Conservation (phyloP, 306 rosid species). For the Betula pendula region DNA sequence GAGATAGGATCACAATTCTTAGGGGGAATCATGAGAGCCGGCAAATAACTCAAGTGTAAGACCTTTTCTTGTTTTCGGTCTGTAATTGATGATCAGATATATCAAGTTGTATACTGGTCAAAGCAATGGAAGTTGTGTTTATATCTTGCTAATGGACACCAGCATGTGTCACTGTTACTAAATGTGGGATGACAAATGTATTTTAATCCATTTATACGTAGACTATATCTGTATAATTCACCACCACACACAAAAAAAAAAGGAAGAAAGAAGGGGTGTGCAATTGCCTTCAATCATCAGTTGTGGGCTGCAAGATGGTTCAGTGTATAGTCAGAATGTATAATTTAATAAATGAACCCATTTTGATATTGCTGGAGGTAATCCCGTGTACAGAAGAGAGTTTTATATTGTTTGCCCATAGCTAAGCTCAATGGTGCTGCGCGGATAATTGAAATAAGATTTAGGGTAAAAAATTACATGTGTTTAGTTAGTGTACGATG, state of each 20-base stretch:
- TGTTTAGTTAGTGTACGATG: not conserved
- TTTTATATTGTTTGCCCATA: not conserved
- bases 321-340: not conserved
- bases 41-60: slow-evolving; percentile 99
- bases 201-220: not conserved
- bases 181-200: not conserved
- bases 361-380: not conserved
- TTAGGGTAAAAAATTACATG: not conserved
- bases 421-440: not conserved
- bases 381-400: not conserved
- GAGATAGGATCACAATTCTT: slow-evolving; percentile 98
- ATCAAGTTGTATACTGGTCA: slow-evolving; percentile 5
- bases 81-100: not conserved
- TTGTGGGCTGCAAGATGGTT: not conserved
- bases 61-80: slow-evolving; percentile 5
- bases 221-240: no score
- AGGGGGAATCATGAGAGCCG: slow-evolving; percentile 98
- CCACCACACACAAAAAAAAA: no score
- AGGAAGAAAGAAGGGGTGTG: not conserved
- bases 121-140: slow-evolving; percentile 13
- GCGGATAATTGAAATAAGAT: not conserved
- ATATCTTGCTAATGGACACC: slow-evolving; percentile 20
- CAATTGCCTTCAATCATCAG: not conserved
- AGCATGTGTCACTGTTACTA: not conserved
- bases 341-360: not conserved